Percentiles rank a stretch among this genome's conserved stretches.
These are phyloP conservation scores for Coniosporium tulheliwenetii DNA, from an alignment of 2,329 filamentous ascomycete genomes.

Conservation along the genomic window DNA sequence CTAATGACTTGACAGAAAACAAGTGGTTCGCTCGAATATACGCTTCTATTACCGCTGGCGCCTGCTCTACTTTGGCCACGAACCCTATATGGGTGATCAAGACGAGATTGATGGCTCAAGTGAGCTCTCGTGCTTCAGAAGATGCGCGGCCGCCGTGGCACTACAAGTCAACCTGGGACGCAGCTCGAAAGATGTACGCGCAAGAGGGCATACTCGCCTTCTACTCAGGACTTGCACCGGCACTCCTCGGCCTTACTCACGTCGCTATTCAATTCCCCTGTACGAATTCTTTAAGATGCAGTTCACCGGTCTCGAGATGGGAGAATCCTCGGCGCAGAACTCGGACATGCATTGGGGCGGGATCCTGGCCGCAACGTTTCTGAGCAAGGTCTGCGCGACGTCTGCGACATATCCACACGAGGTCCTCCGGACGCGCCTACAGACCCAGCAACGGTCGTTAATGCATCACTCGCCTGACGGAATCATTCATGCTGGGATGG, in stretches of 20 bases:
- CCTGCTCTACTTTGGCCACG: slow-evolving; percentile 82
- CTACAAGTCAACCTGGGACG: slow-evolving; percentile 78
- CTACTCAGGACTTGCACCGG: slow-evolving; percentile 87
- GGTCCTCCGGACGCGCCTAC: slow-evolving; percentile 80
- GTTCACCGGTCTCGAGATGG: slow-evolving; percentile 85
- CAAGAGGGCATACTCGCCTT: slow-evolving; percentile 81
- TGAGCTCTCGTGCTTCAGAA: slow-evolving; percentile 39
- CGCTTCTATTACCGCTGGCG: slow-evolving; percentile 81
- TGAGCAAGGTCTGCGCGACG: slow-evolving; percentile 90
- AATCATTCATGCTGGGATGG: slow-evolving; percentile 27
- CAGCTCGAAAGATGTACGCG: slow-evolving; percentile 88
- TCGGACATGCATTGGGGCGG: slow-evolving; percentile 63
- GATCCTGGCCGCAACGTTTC: slow-evolving; percentile 72
- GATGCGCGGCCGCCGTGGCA: slow-evolving; percentile 64
- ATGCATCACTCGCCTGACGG: slow-evolving; percentile 31
- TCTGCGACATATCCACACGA: slow-evolving; percentile 95
- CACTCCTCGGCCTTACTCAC: slow-evolving; percentile 79
- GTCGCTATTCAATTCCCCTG: slow-evolving; percentile 93
- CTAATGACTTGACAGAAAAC: slow-evolving; percentile 39
- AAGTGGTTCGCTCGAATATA: slow-evolving; percentile 67
- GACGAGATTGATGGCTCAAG: slow-evolving; percentile 93
- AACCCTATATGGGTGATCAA: slow-evolving; percentile 99
- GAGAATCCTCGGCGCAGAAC: slow-evolving; percentile 41
- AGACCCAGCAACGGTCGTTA: slow-evolving; percentile 71
- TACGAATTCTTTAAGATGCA: slow-evolving; percentile 86